These are phyloP conservation scores for Gynochthodes officinalis DNA, from an alignment of 257 asterid genomes.

Conservation along the genomic window DNA sequence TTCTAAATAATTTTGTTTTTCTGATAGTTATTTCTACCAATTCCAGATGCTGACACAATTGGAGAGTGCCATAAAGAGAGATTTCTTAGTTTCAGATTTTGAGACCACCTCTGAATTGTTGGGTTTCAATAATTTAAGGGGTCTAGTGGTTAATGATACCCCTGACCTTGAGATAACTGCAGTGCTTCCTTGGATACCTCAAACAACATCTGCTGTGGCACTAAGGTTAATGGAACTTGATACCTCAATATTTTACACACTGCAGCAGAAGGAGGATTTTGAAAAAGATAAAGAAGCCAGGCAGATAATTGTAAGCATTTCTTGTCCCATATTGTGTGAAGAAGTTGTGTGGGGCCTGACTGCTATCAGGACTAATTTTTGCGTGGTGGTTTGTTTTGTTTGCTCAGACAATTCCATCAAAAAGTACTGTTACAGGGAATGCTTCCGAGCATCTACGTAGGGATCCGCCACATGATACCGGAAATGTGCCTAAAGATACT, in stretches of 20 bases:
- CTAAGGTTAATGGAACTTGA: conserved; percentile 79
- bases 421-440: conserved; percentile 26
- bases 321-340: no score
- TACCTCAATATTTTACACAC: conserved; percentile 52
- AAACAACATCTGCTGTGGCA: conserved; percentile 70
- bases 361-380: no score
- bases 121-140: conserved; percentile 25
- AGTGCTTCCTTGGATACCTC: conserved; percentile 84
- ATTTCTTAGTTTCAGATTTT: conserved; percentile 48
- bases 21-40: conserved; percentile 19
- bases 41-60: conserved; percentile 55
- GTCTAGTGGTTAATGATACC: conserved; percentile 18
- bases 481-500: conserved; percentile 29
- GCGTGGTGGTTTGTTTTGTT: not conserved
- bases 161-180: conserved; percentile 31
- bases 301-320: conserved; percentile 41
- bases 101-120: conserved; percentile 57
- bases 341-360: no score
- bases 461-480: conserved; percentile 25
- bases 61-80: conserved; percentile 62
- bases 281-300: conserved; percentile 35
- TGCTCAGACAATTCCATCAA: conserved; percentile 44
- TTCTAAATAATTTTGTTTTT: not conserved
- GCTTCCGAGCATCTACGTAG: conserved; percentile 22
- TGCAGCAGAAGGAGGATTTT: conserved; percentile 42